Evolutionary conservation across 768 basidiomycete genomes (phyloP), one percentile per base, ranked within the genome.

Genomic region (Suillus americanus): DNA sequence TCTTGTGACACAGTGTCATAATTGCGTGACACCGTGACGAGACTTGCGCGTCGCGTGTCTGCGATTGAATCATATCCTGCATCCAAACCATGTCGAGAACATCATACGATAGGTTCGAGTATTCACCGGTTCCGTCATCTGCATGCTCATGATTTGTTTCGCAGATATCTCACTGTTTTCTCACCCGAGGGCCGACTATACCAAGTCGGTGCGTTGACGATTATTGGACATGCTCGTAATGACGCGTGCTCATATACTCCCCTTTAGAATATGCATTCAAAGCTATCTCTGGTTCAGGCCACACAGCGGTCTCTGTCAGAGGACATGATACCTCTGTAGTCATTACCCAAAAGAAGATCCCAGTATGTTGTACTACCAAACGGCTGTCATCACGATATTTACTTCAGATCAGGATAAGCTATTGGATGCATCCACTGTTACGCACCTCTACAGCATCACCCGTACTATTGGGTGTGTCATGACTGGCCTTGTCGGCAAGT

Each of bases 321-420:
- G 97, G 97, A 20, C 93, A 93, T 77, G 96, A 99, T 70, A 97
- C 95, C 6, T 85, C 91, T 5, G 95, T 99, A 9, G 92, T 98
- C 48, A 95, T 99, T 71, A 98, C 97, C 25, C 97, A 99, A 81
- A 95, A 95, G 81, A 99, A 99, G 82, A 91, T 99, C 43, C 95
- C 97, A 33, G 97, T 98, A 72, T 69, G 93, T 86, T 25, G 18
- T 28, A 48, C 45, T 25, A 48, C 28, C 12, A n/a, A 35, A 41
- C 45, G 46, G 37, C 61, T 50, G 67, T 63, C 37, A 37, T 13
- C 20, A 56, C 33, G 53, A 41, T 59, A 18, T 30, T 59, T 59
- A 59, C 57, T 59, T 41, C 28, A 30, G 28, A 59, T 35, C 70
- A 99, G 97, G 97, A 99, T 82, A 99, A 99, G 81, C 89, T 99